phyloP scores from a whole-genome alignment of 352 stramenopile species.

The Phytopythium chamaehyphon region DNA sequence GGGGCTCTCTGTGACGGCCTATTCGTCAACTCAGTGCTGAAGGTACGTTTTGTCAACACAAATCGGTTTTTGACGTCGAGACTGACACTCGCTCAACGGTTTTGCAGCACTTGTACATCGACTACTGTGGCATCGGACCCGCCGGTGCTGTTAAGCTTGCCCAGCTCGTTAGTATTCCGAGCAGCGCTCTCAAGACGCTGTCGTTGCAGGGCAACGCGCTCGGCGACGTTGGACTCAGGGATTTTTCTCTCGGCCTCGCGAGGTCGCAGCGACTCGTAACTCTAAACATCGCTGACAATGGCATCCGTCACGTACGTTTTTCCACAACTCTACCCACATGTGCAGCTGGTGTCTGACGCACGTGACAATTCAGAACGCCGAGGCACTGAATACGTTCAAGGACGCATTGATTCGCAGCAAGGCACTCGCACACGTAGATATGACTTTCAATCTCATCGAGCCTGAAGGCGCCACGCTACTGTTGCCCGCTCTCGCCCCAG shows the following conservation, averaged over 20 bases:
- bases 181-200: conserved; percentile 46
- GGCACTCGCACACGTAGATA: conserved; percentile 60
- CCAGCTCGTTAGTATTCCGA: conserved; percentile 60
- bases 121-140: conserved; percentile 53
- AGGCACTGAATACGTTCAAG: conserved; percentile 46
- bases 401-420: conserved; percentile 68
- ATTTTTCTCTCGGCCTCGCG: conserved; percentile 70
- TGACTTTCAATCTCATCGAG: conserved; percentile 80
- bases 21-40: conserved; percentile 63
- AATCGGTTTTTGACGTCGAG: not conserved
- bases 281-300: conserved; percentile 78
- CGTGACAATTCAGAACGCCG: conserved; percentile 25
- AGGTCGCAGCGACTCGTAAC: conserved; percentile 48
- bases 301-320: conserved; percentile 58
- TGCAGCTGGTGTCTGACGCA: not conserved
- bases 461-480: conserved; percentile 53
- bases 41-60: conserved; percentile 19
- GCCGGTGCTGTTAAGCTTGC: conserved; percentile 60
- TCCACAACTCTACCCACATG: not conserved
- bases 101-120: conserved; percentile 67
- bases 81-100: not conserved
- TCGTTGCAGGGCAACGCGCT: conserved; percentile 63
- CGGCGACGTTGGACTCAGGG: conserved; percentile 50
- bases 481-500: conserved; percentile 43
- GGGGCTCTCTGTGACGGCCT: conserved; percentile 55